Base-by-base conservation (phyloP, 139 green algal species). In the Raphidocelis subcapitata region DNA sequence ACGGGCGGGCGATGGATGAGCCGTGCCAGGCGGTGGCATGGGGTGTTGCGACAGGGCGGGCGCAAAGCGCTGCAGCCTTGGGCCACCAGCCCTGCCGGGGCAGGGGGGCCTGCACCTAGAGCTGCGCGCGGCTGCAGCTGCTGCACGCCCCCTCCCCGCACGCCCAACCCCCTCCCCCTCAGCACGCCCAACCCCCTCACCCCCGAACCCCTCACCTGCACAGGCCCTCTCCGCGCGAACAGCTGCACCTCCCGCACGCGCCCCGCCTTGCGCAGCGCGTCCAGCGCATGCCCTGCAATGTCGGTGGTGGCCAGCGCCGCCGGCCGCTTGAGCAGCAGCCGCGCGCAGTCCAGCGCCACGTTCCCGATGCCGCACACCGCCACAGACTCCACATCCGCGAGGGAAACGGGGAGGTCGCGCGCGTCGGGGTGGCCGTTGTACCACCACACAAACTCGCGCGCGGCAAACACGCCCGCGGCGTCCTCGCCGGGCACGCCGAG, bases 381-480 rank as follows among this genome's bases (percentile, higher is more conserved):
- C 37, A 94, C 88, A 12, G 62, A 75, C 37, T 68, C 24, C 32
- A 87, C 84, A 35, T 69, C 72, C 26, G 62, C 72, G 44, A 97
- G 80, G 79, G 94, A 81, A 0, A 96, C n/a, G 1, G 82, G 80
- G 67, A 95, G 73, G 23, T 82, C 29, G 0, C 37, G 28, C 33
- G 76, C 79, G n/a, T 94, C 85, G 3, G 95, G 94, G 79, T 99
- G 94, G 4, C 92, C 95, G 76, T 99, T 99, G 90, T 97, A 99
- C 96, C 96, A 99, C 87, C 90, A 95, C 36, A 98, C 95, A 84
- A 99, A 98, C 69, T 98, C 91, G 21, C 96, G 84, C 0, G 96
- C 95, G 0, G 85, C 87, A 18, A 92, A 69, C 20, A 98, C 84
- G 5, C 86, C 88, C 2, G 68, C 33, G 24, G 89, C 67, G 28